phyloP scores from a whole-genome alignment of 768 basidiomycete species.

The Russula sp. region DNA sequence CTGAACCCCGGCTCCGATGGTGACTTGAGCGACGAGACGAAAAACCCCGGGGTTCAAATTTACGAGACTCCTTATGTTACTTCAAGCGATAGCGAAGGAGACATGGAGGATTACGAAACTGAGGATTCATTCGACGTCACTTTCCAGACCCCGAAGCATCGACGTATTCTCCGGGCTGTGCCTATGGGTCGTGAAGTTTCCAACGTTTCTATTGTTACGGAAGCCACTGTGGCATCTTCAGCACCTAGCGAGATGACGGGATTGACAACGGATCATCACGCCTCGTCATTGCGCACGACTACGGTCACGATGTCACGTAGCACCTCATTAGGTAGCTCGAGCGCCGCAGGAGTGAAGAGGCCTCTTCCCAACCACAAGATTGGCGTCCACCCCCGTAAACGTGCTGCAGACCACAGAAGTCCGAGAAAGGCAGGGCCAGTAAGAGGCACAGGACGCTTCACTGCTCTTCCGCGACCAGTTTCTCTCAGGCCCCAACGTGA shows the following conservation, averaged over 20 bases:
- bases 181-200: conserved; percentile 20
- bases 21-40: conserved; percentile 52
- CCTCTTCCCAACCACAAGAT: conserved; percentile 20
- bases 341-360: conserved; percentile 26
- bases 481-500: conserved; percentile 6
- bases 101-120: conserved; percentile 31
- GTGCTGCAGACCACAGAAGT: neutral
- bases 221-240: conserved; percentile 23
- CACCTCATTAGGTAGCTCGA: conserved; percentile 20
- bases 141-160: conserved; percentile 50
- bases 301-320: conserved; percentile 24
- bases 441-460: conserved; percentile 6
- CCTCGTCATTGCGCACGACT: conserved; percentile 27
- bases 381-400: conserved; percentile 11
- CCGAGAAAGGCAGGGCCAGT: conserved; percentile 1
- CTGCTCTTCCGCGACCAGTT: conserved; percentile 3
- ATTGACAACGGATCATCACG: conserved; percentile 28
- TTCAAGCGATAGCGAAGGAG: conserved; percentile 22
- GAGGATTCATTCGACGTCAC: conserved; percentile 61
- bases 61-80: conserved; percentile 18
- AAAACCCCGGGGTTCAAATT: conserved; percentile 35
- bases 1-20: conserved; percentile 50
- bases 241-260: conserved; percentile 23
- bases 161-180: conserved; percentile 22
- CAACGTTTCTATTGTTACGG: conserved; percentile 17